Conservation (phyloP, 2,329 filamentous ascomycete genomes). For the Calonectria pteridis region DNA sequence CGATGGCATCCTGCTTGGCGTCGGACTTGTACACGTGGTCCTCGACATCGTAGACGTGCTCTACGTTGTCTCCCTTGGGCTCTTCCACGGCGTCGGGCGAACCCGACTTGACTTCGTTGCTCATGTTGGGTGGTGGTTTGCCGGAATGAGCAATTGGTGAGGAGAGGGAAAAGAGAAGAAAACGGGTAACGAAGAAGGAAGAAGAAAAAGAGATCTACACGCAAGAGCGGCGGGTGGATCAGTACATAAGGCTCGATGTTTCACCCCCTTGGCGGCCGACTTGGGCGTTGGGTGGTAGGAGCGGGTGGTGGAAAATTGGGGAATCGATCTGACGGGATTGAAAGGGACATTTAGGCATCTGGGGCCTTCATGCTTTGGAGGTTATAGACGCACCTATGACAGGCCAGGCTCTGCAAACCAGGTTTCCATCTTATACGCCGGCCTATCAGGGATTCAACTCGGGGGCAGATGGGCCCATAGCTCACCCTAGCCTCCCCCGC, state of each 20-base stretch:
- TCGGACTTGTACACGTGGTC: constrained; percentile 31
- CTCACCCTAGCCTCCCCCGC: constrained; percentile 18
- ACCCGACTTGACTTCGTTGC: constrained; percentile 26
- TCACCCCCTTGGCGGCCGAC: not conserved
- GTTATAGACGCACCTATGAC: constrained; percentile 39
- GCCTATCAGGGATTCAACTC: constrained; percentile 9
- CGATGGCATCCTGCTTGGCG: constrained; percentile 41
- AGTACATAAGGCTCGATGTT: constrained; percentile 17
- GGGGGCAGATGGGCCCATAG: not conserved
- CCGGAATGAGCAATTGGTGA: constrained; percentile 26
- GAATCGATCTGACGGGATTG: constrained; percentile 1
- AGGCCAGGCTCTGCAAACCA: not conserved
- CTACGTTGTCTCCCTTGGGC: constrained; percentile 30
- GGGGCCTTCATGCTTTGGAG: constrained; percentile 26
- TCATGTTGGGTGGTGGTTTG: constrained; percentile 35
- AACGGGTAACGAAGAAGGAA: not conserved
- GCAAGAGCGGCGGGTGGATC: constrained; percentile 8
- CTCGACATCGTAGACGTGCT: constrained; percentile 37
- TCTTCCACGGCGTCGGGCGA: constrained; percentile 27
- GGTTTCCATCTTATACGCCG: constrained; percentile 18
- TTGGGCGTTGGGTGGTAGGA: not conserved
- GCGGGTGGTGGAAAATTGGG: constrained; percentile 3
- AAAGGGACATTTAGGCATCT: constrained; percentile 37
- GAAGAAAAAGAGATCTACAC: constrained; percentile 2
- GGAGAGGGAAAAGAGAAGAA: not conserved